Evolutionary conservation across 805 yeast genomes (phyloP).

Genomic region (Starmerella scarabaei): DNA sequence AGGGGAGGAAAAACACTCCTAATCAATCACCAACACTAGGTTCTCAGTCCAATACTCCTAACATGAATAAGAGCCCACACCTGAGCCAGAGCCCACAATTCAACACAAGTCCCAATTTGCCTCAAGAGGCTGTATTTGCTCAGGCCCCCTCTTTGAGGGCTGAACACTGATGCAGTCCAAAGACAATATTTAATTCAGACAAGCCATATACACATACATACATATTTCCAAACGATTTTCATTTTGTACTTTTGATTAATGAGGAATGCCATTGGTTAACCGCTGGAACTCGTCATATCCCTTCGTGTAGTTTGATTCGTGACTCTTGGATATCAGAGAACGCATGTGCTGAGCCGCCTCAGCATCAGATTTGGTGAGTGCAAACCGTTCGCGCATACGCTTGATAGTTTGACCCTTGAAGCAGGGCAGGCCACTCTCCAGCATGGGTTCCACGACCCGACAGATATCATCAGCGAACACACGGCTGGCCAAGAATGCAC

Average conservation of each 20-base stretch:
- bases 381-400: slow-evolving; percentile 67
- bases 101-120: background rate
- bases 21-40: slow-evolving; percentile 2
- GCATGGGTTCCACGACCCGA: slow-evolving; percentile 80
- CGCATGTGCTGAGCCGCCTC: slow-evolving; percentile 76
- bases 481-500: slow-evolving; percentile 78
- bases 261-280: slow-evolving; percentile 93
- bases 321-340: slow-evolving; percentile 61
- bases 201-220: too few relatives aligned
- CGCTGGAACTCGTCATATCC: slow-evolving; percentile 98
- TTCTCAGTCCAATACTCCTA: background rate
- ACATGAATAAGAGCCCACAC: background rate
- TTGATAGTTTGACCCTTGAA: slow-evolving; percentile 78
- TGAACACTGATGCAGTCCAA: too few relatives aligned
- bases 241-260: slow-evolving; percentile 29
- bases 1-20: slow-evolving; percentile 11
- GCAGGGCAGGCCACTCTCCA: slow-evolving; percentile 90
- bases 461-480: slow-evolving; percentile 78
- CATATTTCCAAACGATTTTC: background rate
- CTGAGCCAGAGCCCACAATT: background rate
- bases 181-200: too few relatives aligned
- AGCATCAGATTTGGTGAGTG: slow-evolving; percentile 60
- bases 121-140: background rate
- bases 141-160: background rate
- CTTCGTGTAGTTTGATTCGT: slow-evolving; percentile 77